A percentile compares a stretch with the other conserved stretches of the same genome.
Conservation (phyloP, 805 yeast genomes). For the Candida nonsorbophila region DNA sequence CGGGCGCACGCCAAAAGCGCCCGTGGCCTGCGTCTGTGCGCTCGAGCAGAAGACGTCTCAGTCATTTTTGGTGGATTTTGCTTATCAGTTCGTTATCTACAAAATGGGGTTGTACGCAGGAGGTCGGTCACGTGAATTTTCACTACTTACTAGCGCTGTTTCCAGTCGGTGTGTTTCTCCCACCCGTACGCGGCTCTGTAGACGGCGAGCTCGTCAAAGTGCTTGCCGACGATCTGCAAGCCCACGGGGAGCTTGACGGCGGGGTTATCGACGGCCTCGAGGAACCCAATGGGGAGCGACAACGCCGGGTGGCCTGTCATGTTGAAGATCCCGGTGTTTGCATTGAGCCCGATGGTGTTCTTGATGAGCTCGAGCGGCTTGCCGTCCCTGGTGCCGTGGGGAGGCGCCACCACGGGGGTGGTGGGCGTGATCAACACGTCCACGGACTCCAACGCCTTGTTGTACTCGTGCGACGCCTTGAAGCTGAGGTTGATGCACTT, state of each 20-base stretch:
- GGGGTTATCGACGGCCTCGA: slow-evolving; percentile 8
- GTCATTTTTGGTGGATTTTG: too few species aligned
- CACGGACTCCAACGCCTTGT: slow-evolving; percentile 8
- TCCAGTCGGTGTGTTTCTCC: slow-evolving; percentile 9
- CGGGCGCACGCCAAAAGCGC: slow-evolving; percentile 6
- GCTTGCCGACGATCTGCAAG: slow-evolving; percentile 10
- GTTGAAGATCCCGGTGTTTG: slow-evolving; percentile 10
- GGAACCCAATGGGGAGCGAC: slow-evolving; percentile 8
- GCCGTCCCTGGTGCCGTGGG: slow-evolving; percentile 10
- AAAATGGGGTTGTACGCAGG: too few species aligned
- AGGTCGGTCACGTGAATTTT: too few species aligned
- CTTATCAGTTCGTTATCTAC: too few species aligned
- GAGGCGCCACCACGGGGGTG: slow-evolving; percentile 10
- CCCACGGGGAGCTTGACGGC: slow-evolving; percentile 9
- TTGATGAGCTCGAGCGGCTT: slow-evolving; percentile 8
- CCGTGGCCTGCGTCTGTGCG: too few species aligned
- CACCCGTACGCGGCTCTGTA: slow-evolving; percentile 10
- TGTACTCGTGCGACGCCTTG: slow-evolving; percentile 8
- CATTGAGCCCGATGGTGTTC: slow-evolving; percentile 9
- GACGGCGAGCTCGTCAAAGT: slow-evolving; percentile 7
- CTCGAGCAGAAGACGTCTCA: too few species aligned
- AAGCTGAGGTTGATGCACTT: slow-evolving; percentile 10
- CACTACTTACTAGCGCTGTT: neutral
- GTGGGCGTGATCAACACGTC: slow-evolving; percentile 11
- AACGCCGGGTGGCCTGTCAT: slow-evolving; percentile 12